Evolutionary conservation across 306 rosid species (phyloP).

Genomic region (Malus asiatica): DNA sequence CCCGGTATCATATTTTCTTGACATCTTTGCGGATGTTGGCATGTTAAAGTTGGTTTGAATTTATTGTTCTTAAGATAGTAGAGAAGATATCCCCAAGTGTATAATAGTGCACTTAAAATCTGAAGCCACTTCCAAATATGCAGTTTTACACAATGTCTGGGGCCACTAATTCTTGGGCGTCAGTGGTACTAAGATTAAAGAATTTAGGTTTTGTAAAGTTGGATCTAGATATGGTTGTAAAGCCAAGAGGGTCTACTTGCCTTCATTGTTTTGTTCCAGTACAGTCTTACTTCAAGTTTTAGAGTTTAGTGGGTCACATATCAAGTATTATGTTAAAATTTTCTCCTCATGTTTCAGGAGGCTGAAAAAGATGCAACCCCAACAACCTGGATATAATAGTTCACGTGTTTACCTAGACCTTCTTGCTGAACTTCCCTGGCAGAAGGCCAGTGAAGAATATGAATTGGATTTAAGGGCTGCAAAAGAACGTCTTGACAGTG

Average conservation of each 20-base stretch:
- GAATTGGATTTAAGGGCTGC: conserved; percentile 85
- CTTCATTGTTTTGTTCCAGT: not conserved
- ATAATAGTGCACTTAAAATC: not conserved
- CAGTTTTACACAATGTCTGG: not conserved
- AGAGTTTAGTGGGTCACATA: conserved; percentile 7
- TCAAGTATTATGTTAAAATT: conserved; percentile 2
- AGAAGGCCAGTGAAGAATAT: conserved; percentile 68
- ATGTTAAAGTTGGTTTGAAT: not conserved
- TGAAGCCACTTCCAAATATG: not conserved
- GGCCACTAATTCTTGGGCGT: not conserved
- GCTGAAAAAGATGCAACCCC: conserved; percentile 98
- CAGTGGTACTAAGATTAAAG: not conserved
- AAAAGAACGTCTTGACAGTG: conserved; percentile 79
- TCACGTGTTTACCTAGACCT: conserved; percentile 92
- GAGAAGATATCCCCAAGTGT: not conserved
- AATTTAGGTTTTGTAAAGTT: not conserved
- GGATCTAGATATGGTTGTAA: not conserved
- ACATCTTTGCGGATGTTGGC: not conserved
- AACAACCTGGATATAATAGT: conserved; percentile 93
- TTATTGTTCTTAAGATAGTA: not conserved
- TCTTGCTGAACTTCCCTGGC: conserved; percentile 97
- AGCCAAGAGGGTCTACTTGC: not conserved
- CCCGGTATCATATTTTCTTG: not conserved
- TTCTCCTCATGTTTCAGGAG: conserved; percentile 51
- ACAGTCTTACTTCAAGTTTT: not conserved